Base-by-base conservation (phyloP, 257 asterid species). In the Forsythia suspensa region DNA sequence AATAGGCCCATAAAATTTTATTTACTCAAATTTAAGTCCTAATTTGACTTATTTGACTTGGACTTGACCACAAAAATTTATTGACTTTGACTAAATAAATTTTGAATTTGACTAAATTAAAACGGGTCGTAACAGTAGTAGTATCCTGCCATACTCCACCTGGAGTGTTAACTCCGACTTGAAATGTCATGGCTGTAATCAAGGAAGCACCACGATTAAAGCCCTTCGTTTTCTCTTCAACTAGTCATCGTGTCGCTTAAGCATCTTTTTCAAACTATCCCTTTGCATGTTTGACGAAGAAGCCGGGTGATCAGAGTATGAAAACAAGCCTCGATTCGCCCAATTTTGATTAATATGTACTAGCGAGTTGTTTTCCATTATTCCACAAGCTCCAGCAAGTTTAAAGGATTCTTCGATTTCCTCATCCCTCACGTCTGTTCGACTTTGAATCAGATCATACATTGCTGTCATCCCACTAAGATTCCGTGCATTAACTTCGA, bases 151-250 rank as follows among this genome's bases (percentile, higher is more conserved):
- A 80, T 3, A 82, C 77, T 5, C 84, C 78, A 0, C 65, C 42
- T 0, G 94, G 86, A 13, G 89, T 85, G 29, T 38, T 59, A 11
- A 80, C 70, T 1, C 85, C 92, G 2, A 82, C 86, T 44, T 87
- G 86, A 29, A 85, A 87, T 8, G 91, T 85, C 89, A 85, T 85
- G 5, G 89, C 81, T 18, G 91, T 87, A 20, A 85, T 79, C 0
- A 87, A 84, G 12, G 87, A 83, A 0, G 91, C 91, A 85, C 91
- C 3, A 87, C 78, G 87, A 87, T 87, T 29, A 29, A 1, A 1
- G 34, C 34, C 2, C 34, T 29, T 29, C 34, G 34, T 29, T 29
- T 24, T 24, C 34, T 29, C 34, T 29, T 1, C 34, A 29, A 29
- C 34, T 1, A 29, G 34, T 29, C 34, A 29, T 24, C 24, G 24